phyloP scores from a whole-genome alignment of 2,329 filamentous ascomycete genomes.

The Beauveria sp. region DNA sequence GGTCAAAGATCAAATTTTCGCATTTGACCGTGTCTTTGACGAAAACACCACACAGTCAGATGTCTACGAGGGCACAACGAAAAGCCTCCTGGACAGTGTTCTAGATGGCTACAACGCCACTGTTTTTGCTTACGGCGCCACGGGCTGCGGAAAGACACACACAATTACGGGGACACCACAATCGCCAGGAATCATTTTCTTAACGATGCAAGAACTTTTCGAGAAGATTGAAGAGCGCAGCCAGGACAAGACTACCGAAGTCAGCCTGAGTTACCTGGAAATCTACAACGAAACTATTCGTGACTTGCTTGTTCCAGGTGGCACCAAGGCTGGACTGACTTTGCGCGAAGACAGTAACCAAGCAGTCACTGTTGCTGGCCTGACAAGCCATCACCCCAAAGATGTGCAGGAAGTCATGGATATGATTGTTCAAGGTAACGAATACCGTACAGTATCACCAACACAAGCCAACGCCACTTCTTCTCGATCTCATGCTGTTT shows the following conservation, averaged over 20 bases:
- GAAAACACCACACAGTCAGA: conserved; percentile 87
- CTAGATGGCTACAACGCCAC: conserved; percentile 98
- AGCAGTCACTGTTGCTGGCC: conserved; percentile 79
- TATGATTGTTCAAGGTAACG: conserved; percentile 93
- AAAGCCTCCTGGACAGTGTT: conserved; percentile 83
- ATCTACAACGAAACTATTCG: conserved; percentile 99
- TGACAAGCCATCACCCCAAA: conserved; percentile 84
- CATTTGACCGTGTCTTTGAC: conserved; percentile 94
- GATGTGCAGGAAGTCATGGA: conserved; percentile 98
- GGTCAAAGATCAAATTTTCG: conserved; percentile 95
- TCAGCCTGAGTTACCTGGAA: conserved; percentile 90
- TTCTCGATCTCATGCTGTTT: conserved; percentile 90
- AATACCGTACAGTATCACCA: conserved; percentile 89
- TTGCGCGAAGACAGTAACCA: conserved; percentile 92
- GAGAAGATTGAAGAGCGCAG: conserved; percentile 86
- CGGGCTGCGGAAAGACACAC: conserved; percentile 96
- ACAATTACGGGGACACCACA: conserved; percentile 90
- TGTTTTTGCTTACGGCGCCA: conserved; percentile 96
- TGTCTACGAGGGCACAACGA: conserved; percentile 91
- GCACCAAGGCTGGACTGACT: conserved; percentile 78
- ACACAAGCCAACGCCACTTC: conserved; percentile 97
- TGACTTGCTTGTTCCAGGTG: conserved; percentile 80
- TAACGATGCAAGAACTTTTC: conserved; percentile 98
- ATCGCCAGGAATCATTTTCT: conserved; percentile 93
- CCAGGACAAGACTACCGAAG: conserved; percentile 79